Conservation (phyloP, 2,329 filamentous ascomycete species). For the Corynespora cassiicola region DNA sequence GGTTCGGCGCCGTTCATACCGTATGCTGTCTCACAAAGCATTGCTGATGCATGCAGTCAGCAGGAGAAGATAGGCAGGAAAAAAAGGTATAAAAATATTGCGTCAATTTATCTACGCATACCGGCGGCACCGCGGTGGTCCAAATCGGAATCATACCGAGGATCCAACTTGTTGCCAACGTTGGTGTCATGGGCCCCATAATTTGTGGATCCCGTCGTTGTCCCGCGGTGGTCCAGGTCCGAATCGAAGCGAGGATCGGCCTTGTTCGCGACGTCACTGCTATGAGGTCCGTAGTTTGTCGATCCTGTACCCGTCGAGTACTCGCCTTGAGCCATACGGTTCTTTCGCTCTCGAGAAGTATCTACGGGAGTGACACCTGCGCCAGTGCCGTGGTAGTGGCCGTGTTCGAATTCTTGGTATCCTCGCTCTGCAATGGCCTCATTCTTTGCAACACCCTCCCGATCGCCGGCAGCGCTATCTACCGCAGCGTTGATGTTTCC, state of each 20-base stretch:
- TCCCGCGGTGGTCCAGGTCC: constrained; percentile 28
- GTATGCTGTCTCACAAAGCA: no score
- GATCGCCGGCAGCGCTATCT: constrained; percentile 41
- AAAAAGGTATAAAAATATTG: no score
- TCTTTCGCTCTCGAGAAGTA: constrained; percentile 30
- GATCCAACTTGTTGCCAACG: constrained; percentile 39
- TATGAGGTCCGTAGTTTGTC: constrained; percentile 35
- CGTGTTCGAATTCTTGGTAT: constrained; percentile 41
- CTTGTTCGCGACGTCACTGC: constrained; percentile 23
- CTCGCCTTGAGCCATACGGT: constrained; percentile 24
- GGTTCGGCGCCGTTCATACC: no score
- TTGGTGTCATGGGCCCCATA: constrained; percentile 39
- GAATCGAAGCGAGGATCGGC: constrained; percentile 27
- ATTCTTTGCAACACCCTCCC: constrained; percentile 33
- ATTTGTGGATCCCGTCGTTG: constrained; percentile 27
- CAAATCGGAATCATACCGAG: constrained; percentile 33
- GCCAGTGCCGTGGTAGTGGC: constrained; percentile 36
- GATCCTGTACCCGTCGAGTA: constrained; percentile 23
- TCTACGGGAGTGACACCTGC: constrained; percentile 37
- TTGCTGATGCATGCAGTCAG: no score
- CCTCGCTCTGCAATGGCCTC: constrained; percentile 39
- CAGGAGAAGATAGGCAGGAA: no score
- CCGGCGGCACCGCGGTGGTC: constrained; percentile 18
- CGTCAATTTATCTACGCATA: no score
- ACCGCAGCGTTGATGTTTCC: constrained; percentile 45